A percentile compares a stretch with the other conserved stretches of the same genome.
Conservation (phyloP, 257 asterid genomes). For the Henckelia pumila region DNA sequence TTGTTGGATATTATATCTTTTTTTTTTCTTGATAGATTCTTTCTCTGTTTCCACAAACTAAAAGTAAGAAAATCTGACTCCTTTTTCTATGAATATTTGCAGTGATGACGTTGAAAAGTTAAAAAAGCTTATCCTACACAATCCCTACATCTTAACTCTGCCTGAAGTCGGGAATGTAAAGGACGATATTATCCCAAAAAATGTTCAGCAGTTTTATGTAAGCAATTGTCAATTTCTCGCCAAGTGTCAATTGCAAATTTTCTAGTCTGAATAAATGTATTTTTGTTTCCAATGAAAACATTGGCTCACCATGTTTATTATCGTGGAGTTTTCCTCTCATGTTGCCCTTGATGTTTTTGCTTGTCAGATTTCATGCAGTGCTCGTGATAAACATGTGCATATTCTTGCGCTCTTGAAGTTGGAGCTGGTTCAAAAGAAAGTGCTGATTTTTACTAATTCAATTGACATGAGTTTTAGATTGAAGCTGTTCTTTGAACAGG, state of each 20-base stretch:
- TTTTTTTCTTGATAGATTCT: neutral
- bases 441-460: constrained; percentile 79
- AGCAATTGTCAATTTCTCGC: constrained; percentile 29
- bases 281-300: constrained; percentile 3
- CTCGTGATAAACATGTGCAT: constrained; percentile 78
- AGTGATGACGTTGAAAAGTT: constrained; percentile 93
- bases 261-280: neutral
- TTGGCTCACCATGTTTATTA: constrained; percentile 7
- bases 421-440: constrained; percentile 85
- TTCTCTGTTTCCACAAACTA: neutral
- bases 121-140: constrained; percentile 85
- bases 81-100: constrained; percentile 34
- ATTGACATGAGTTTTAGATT: constrained; percentile 85
- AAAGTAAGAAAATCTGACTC: constrained; percentile 11
- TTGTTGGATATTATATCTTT: constrained; percentile 4
- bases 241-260: neutral
- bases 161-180: constrained; percentile 81
- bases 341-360: constrained; percentile 26
- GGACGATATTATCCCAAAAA: constrained; percentile 81
- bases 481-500: constrained; percentile 95
- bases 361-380: constrained; percentile 71
- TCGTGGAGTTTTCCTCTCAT: neutral
- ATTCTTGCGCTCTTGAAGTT: constrained; percentile 81
- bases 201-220: constrained; percentile 91
- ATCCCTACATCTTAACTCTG: constrained; percentile 79